Percentiles rank a stretch among this genome's conserved stretches.
Conservation (phyloP, 257 asterid species). For the Capsicum baccatum region DNA sequence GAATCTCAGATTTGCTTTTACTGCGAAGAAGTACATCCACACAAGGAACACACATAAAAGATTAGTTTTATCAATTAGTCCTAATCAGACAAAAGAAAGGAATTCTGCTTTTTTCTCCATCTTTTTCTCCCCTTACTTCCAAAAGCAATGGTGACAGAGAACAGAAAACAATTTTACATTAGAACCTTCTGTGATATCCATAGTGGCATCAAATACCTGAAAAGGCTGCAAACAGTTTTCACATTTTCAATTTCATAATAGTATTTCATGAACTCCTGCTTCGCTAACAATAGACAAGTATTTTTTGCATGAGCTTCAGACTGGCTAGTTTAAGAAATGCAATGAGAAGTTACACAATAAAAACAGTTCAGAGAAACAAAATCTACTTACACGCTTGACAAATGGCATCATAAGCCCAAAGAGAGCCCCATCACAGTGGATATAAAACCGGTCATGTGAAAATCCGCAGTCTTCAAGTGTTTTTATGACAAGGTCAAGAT, state of each 20-base stretch:
- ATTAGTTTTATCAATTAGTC: not conserved
- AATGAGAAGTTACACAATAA: not conserved
- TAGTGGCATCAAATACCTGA: not conserved
- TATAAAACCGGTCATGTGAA: constrained; percentile 83
- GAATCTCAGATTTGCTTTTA: not conserved
- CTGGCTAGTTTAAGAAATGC: constrained; percentile 10
- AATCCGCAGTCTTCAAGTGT: constrained; percentile 87
- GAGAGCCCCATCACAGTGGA: constrained; percentile 96
- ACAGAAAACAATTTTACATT: not conserved
- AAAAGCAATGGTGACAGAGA: constrained; percentile 2
- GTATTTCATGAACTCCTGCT: constrained; percentile 9
- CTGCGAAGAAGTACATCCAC: constrained; percentile 1
- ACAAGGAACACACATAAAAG: not conserved
- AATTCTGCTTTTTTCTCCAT: not conserved
- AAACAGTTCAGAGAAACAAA: constrained; percentile 20
- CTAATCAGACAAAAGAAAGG: not conserved
- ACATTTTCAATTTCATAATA: not conserved
- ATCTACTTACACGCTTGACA: constrained; percentile 72
- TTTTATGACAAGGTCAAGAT: constrained; percentile 91
- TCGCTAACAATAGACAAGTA: not conserved
- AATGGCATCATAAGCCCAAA: constrained; percentile 99
- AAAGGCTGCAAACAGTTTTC: constrained; percentile 7
- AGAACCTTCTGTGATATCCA: not conserved
- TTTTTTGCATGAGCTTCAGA: not conserved
- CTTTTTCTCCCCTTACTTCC: not conserved